phyloP scores from a whole-genome alignment of 2,329 filamentous ascomycete species.

The Ascochyta clinopodiicola region DNA sequence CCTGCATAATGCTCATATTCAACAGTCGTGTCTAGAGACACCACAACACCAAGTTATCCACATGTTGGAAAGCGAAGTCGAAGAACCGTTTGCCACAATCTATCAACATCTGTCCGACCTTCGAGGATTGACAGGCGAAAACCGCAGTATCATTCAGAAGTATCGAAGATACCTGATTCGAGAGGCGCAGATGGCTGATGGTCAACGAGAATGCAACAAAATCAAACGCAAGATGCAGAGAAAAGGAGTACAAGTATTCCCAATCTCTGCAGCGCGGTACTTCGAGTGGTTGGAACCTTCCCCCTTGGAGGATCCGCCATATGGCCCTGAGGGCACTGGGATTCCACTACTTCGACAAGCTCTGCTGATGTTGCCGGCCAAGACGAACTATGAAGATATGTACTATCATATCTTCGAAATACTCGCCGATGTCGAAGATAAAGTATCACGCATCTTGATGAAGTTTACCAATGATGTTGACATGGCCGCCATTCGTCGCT shows the following conservation, averaged over 20 bases:
- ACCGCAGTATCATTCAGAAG: no score
- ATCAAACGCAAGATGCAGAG: conserved; percentile 4
- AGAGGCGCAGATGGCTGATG: neutral
- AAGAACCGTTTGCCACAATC: neutral
- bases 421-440: conserved; percentile 1
- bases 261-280: conserved; percentile 6
- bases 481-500: conserved; percentile 6
- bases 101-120: neutral
- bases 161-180: neutral
- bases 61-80: neutral
- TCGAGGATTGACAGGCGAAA: no score
- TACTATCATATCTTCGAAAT: conserved; percentile 4
- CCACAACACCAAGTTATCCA: neutral
- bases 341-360: conserved; percentile 10
- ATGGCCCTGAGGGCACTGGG: neutral
- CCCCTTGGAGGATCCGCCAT: neutral
- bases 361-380: conserved; percentile 6
- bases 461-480: conserved; percentile 8
- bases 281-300: neutral
- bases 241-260: conserved; percentile 12
- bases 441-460: neutral
- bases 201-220: neutral
- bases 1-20: neutral
- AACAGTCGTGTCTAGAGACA: neutral
- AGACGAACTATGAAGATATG: conserved; percentile 2